A percentile compares a stretch with the other conserved stretches of the same genome.
These are phyloP conservation scores for Thamnidium elegans DNA, from an alignment of 192 early-diverging fungal genomes.

Conservation along the genomic window DNA sequence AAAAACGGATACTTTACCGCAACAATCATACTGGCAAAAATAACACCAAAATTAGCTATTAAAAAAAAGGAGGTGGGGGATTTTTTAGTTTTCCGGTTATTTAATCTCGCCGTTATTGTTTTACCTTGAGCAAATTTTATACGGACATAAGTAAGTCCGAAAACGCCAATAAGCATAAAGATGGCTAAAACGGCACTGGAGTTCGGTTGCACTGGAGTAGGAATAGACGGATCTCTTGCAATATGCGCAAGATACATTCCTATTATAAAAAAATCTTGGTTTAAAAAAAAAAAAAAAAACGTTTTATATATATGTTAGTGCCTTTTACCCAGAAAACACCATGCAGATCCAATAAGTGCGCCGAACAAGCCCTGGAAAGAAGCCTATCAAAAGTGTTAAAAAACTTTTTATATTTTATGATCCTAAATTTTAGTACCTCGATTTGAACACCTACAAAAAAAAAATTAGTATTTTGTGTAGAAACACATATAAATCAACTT, in stretches of 20 bases:
- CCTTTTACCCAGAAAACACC: constrained; percentile 28
- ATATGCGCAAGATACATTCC: constrained; percentile 32
- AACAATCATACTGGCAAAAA: constrained; percentile 25
- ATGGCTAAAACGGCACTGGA: constrained; percentile 23
- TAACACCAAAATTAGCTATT: constrained; percentile 31
- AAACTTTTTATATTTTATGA: background rate
- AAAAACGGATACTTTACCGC: background rate
- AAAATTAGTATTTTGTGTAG: background rate
- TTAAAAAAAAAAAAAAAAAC: background rate
- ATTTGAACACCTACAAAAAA: constrained; percentile 23
- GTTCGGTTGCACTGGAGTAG: constrained; percentile 19
- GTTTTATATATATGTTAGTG: background rate
- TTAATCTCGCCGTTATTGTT: background rate
- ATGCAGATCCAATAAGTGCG: constrained; percentile 16
- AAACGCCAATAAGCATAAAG: constrained; percentile 32
- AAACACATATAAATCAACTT: constrained; percentile 3
- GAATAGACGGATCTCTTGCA: constrained; percentile 16
- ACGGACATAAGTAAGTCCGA: constrained; percentile 26
- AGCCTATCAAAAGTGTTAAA: constrained; percentile 5
- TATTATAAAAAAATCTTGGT: background rate
- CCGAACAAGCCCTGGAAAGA: constrained; percentile 2
- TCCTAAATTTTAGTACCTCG: constrained; percentile 15
- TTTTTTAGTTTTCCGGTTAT: too few relatives aligned
- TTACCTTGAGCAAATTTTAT: constrained; percentile 29
- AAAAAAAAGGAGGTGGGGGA: background rate